Percentiles rank a stretch among this genome's conserved stretches.
These are phyloP conservation scores for Metschnikowia kunwiensis DNA, from an alignment of 805 yeast species.

Conservation along the genomic window DNA sequence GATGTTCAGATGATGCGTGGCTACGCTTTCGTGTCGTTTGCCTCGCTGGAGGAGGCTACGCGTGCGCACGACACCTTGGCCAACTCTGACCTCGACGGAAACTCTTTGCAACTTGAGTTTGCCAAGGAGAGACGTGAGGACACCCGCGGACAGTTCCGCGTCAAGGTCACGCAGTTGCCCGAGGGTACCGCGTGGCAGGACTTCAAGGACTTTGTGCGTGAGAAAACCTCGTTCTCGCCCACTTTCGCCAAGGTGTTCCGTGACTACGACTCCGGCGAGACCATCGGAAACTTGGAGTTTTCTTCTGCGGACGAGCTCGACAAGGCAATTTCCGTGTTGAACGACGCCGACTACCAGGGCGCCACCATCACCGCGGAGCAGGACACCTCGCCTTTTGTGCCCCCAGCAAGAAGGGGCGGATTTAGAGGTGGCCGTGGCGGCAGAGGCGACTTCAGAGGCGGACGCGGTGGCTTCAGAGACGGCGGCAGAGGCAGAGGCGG, in stretches of 20 bases:
- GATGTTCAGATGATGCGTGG: slow-evolving; percentile 76
- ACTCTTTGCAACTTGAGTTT: slow-evolving; percentile 48
- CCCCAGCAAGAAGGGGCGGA: slow-evolving; percentile 49
- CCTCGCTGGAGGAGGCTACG: slow-evolving; percentile 53
- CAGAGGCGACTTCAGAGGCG: slow-evolving; percentile 48
- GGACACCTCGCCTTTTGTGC: slow-evolving; percentile 62
- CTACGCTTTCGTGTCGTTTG: slow-evolving; percentile 86
- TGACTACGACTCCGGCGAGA: slow-evolving; percentile 46
- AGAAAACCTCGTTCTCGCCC: slow-evolving; percentile 61
- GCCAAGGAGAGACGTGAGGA: slow-evolving; percentile 56
- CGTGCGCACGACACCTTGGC: slow-evolving; percentile 47
- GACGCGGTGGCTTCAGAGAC: slow-evolving; percentile 30
- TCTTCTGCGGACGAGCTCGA: slow-evolving; percentile 69
- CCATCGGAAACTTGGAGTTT: slow-evolving; percentile 53
- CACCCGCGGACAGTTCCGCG: slow-evolving; percentile 72
- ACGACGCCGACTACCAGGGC: slow-evolving; percentile 71
- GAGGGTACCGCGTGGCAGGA: slow-evolving; percentile 84
- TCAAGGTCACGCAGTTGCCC: slow-evolving; percentile 66
- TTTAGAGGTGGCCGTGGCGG: slow-evolving; percentile 43
- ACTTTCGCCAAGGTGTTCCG: slow-evolving; percentile 55
- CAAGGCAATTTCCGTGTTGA: slow-evolving; percentile 69
- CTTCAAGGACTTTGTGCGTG: slow-evolving; percentile 84
- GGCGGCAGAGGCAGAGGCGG: slow-evolving; percentile 42
- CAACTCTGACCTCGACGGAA: slow-evolving; percentile 49
- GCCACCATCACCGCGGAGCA: slow-evolving; percentile 69